Evolutionary conservation across 495 filamentous ascomycete species (phyloP).

Genomic region (Xeromyces bisporus): DNA sequence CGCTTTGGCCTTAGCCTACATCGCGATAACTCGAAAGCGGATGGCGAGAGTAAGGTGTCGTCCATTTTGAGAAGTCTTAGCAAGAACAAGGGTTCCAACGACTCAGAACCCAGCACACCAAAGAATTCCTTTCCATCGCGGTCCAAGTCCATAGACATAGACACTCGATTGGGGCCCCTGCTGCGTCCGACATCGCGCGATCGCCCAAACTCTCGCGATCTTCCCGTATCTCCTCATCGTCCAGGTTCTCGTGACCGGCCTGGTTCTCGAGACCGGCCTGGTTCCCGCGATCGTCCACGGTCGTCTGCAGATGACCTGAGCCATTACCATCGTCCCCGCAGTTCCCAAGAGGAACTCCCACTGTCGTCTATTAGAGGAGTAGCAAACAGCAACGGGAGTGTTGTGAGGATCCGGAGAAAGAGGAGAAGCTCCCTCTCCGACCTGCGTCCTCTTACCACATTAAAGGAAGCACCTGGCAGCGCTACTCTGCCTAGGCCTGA

Average conservation of each 20-base stretch:
- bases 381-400: conserved; percentile 16
- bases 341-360: conserved; percentile 11
- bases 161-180: conserved; percentile 29
- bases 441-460: conserved; percentile 44
- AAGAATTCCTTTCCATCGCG: conserved; percentile 45
- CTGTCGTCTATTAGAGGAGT: conserved; percentile 21
- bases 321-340: conserved; percentile 14
- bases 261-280: conserved; percentile 26
- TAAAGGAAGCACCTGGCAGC: conserved; percentile 16
- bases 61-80: conserved; percentile 81
- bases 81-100: conserved; percentile 52
- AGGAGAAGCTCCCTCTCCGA: conserved; percentile 86
- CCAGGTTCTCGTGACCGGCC: conserved; percentile 28
- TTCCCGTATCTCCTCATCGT: conserved; percentile 28
- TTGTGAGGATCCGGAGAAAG: conserved; percentile 46
- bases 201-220: conserved; percentile 35
- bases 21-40: conserved; percentile 55
- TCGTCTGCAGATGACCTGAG: conserved; percentile 16
- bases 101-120: conserved; percentile 37
- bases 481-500: conserved; percentile 13
- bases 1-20: conserved; percentile 65
- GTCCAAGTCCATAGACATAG: conserved; percentile 70
- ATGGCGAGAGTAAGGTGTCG: conserved; percentile 47
- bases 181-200: conserved; percentile 53
- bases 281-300: conserved; percentile 25